phyloP scores from a whole-genome alignment of 2,329 filamentous ascomycete genomes.

The Dothiorella sarmentorum region DNA sequence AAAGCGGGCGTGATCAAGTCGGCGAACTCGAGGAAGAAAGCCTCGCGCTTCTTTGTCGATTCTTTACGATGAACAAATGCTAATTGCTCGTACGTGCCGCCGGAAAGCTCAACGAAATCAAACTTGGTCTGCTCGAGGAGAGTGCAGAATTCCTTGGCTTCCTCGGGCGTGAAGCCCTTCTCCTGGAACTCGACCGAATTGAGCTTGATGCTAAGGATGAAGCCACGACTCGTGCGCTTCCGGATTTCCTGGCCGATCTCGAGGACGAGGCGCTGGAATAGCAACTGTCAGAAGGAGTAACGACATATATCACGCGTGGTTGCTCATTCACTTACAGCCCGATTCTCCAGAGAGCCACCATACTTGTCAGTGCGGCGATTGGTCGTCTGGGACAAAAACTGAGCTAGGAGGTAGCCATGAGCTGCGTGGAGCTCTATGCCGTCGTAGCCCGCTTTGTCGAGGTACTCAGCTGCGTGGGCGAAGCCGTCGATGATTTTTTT shows the following conservation, averaged over 20 bases:
- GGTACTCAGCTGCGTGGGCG: slow-evolving; percentile 57
- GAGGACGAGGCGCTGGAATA: slow-evolving; percentile 38
- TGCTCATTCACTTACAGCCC: slow-evolving; percentile 26
- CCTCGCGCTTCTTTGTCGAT: slow-evolving; percentile 56
- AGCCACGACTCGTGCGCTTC: slow-evolving; percentile 36
- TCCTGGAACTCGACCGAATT: slow-evolving; percentile 47
- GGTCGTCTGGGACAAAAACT: slow-evolving; percentile 43
- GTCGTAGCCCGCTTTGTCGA: slow-evolving; percentile 59
- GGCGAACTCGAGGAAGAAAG: slow-evolving; percentile 66
- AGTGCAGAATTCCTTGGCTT: slow-evolving; percentile 46
- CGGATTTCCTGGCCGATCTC: slow-evolving; percentile 45
- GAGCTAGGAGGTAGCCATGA: slow-evolving; percentile 45
- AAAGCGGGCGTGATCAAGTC: slow-evolving; percentile 50
- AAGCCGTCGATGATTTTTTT: slow-evolving; percentile 49
- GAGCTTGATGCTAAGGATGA: slow-evolving; percentile 50
- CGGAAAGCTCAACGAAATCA: slow-evolving; percentile 67
- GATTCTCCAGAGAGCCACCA: slow-evolving; percentile 45
- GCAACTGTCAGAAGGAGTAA: slow-evolving; percentile 27
- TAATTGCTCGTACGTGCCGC: slow-evolving; percentile 45
- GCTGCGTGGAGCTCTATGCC: slow-evolving; percentile 48
- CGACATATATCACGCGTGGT: slow-evolving; percentile 22
- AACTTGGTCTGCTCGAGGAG: slow-evolving; percentile 57
- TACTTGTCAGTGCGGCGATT: slow-evolving; percentile 45
- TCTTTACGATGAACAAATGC: slow-evolving; percentile 42
- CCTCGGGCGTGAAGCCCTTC: slow-evolving; percentile 38